phyloP scores from a whole-genome alignment of 2,329 filamentous ascomycete genomes.

The Zymoseptoria crescenta region DNA sequence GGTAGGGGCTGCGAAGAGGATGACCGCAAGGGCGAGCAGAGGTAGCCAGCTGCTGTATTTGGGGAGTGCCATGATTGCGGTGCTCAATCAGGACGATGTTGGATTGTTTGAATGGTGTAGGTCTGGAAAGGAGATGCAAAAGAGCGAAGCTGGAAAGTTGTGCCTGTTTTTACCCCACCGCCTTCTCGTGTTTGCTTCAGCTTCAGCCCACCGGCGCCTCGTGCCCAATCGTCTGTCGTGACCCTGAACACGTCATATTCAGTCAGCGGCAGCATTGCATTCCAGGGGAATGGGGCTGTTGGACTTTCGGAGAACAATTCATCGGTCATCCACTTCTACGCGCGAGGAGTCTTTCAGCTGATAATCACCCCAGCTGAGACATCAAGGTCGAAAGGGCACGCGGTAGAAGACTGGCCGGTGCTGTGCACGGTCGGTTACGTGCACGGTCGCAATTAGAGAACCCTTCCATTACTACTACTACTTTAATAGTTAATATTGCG shows the following conservation, averaged over 20 bases:
- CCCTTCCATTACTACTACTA: too few relatives aligned
- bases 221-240: neutral
- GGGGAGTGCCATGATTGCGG: conserved; percentile 14
- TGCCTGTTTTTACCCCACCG: neutral
- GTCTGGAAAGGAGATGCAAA: neutral
- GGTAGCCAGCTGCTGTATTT: conserved; percentile 17
- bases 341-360: neutral
- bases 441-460: too few relatives aligned
- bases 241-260: neutral
- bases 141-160: neutral
- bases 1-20: conserved; percentile 20
- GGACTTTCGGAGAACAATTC: neutral
- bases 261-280: too few relatives aligned
- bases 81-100: neutral
- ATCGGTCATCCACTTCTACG: neutral
- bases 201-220: neutral
- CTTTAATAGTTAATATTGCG: too few relatives aligned
- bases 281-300: neutral
- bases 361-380: neutral
- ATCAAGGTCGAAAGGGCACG: neutral
- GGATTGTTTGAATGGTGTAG: neutral
- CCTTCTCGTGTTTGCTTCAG: neutral
- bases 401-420: too few relatives aligned
- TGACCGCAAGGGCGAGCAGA: conserved; percentile 14
- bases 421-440: too few relatives aligned